phyloP scores from a whole-genome alignment of 2,329 filamentous ascomycete genomes.

The Dothistroma pini region DNA sequence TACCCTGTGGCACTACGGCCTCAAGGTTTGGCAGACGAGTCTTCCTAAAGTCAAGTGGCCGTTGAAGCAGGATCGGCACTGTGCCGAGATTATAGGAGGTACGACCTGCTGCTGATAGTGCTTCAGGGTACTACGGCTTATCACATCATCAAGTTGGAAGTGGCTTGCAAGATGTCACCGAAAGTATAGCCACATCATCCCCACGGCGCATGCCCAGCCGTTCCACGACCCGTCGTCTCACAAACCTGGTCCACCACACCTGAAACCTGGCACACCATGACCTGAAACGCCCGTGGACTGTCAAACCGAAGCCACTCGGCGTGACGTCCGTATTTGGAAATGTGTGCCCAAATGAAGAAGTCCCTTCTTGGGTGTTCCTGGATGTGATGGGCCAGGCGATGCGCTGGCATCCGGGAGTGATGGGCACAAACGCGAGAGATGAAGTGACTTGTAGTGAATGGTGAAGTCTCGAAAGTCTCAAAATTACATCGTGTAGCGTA shows the following conservation, averaged over 20 bases:
- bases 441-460: background rate
- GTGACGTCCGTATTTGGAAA: background rate
- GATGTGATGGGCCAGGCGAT: background rate
- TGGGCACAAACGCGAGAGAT: background rate
- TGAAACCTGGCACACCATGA: background rate
- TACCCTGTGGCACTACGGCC: background rate
- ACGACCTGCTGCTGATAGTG: background rate
- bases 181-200: background rate
- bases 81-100: background rate
- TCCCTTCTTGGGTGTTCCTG: background rate
- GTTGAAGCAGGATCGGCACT: background rate
- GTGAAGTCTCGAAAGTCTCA: background rate
- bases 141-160: background rate
- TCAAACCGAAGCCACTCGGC: background rate
- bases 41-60: too few species aligned
- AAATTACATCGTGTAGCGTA: background rate
- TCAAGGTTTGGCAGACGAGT: background rate
- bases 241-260: background rate
- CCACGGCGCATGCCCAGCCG: background rate
- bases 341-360: background rate
- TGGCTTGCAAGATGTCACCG: background rate
- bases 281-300: constrained; percentile 1
- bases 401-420: background rate
- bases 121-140: background rate
- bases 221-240: background rate